Percentiles rank a stretch among this genome's conserved stretches.
Evolutionary conservation across 2,329 filamentous ascomycete species (phyloP).

Genomic region (Metarhizium anisopliae): DNA sequence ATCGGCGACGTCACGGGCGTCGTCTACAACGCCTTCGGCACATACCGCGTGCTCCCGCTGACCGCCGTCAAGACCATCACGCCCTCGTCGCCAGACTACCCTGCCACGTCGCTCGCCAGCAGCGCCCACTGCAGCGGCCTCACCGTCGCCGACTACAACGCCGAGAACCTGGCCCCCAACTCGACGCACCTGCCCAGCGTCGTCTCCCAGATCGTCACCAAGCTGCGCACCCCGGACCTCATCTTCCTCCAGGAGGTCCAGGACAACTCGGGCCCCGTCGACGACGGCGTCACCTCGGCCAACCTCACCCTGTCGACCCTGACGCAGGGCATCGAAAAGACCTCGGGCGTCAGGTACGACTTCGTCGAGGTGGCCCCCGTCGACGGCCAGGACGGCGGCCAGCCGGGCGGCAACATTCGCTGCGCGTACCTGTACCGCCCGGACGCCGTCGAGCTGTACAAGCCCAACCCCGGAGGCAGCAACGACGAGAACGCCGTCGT

Average conservation of each 20-base stretch:
- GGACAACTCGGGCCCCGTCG: no score
- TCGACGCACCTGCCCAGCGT: no score
- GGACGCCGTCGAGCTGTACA: slow-evolving; percentile 47
- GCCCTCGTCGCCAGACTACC: slow-evolving; percentile 34
- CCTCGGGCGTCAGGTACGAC: slow-evolving; percentile 45
- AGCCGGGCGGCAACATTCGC: slow-evolving; percentile 64
- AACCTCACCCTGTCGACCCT: slow-evolving; percentile 45
- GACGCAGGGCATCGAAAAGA: slow-evolving; percentile 37
- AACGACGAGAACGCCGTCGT: no score
- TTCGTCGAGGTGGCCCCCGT: slow-evolving; percentile 52
- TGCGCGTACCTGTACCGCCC: slow-evolving; percentile 61
- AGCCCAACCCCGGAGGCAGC: slow-evolving; percentile 26
- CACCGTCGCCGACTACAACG: no score
- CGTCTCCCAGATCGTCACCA: no score
- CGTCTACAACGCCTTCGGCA: slow-evolving; percentile 56
- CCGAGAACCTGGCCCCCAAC: no score
- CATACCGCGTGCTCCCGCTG: slow-evolving; percentile 58
- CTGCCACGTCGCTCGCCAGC: slow-evolving; percentile 36
- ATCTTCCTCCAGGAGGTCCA: no score
- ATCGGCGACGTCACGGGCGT: slow-evolving; percentile 58
- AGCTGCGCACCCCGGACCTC: no score
- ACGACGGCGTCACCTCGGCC: no score
- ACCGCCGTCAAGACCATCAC: slow-evolving; percentile 45
- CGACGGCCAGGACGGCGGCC: slow-evolving; percentile 54
- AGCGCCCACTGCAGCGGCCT: no score